Evolutionary conservation across 73 alveolate genomes (phyloP).

Genomic region (Paramecium pentaurelia): DNA sequence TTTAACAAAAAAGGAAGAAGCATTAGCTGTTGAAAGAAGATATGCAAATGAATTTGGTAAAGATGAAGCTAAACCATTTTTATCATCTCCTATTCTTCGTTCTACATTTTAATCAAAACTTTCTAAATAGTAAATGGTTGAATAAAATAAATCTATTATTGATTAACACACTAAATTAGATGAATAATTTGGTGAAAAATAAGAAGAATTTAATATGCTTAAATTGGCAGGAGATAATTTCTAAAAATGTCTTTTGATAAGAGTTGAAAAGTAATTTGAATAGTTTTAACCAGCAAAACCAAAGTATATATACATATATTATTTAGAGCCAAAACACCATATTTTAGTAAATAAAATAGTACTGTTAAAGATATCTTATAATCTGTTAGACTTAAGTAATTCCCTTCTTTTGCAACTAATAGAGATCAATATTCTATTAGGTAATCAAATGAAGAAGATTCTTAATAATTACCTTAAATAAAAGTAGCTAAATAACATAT

Average conservation of each 20-base stretch:
- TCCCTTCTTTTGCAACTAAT: slow-evolving; percentile 14
- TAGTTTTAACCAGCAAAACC: slow-evolving; percentile 37
- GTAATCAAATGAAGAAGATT: background rate
- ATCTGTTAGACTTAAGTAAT: background rate
- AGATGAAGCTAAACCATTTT: background rate
- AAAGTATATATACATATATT: background rate
- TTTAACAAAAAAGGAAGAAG: background rate
- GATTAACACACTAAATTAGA: background rate
- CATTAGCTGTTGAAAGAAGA: slow-evolving; percentile 1
- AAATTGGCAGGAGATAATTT: slow-evolving; percentile 38
- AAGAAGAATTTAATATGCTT: slow-evolving; percentile 21
- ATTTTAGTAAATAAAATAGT: slow-evolving; percentile 12
- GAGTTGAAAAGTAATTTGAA: slow-evolving; percentile 48
- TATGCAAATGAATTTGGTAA: slow-evolving; percentile 31
- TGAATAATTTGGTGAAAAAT: background rate
- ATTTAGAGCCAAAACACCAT: slow-evolving; percentile 33
- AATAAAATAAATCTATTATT: background rate
- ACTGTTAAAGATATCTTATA: background rate
- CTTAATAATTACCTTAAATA: background rate
- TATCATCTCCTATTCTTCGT: background rate
- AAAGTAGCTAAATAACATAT: background rate
- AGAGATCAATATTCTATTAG: background rate
- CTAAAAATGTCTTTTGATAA: slow-evolving; percentile 1
- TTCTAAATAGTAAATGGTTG: background rate
- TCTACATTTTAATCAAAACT: background rate